Evolutionary conservation across 1,139 yeast genomes (phyloP), one percentile per base, ranked within the genome.

Genomic region (Sugiyamaella sp.): DNA sequence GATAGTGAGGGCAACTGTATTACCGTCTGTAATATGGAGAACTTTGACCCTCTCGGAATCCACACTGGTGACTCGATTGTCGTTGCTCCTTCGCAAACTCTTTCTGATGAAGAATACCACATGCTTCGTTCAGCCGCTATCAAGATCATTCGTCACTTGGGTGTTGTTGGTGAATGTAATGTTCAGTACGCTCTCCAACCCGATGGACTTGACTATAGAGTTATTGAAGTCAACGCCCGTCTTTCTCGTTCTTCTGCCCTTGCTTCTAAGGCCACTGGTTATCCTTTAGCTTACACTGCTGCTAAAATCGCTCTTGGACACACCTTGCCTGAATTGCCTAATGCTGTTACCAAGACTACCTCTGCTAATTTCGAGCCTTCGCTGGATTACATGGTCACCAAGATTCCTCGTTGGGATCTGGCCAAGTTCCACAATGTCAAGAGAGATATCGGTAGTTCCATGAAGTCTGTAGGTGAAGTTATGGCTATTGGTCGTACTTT

Each of bases 1-100:
- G 99, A 93, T 74, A 82, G 95, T 66, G 91, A 86, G 58, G 97
- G 86, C 63, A 93, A 93, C 80, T 93, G 99, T 81, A 93, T 93
- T 69, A 93, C 99, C 46, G 99, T 93, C 50, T 93, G 99, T 80
- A 93, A 93, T 75, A 93, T 93, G 99, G 99, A 93, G 76, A 93
- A 93, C 76, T 93, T 93, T 65, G 99, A 93, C 73, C 99, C 99
- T 45, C 81, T 93, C 66, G 99, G 99, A 65, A 86, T 95, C 65
- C 99, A 93, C 74, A 93, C 99, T 57, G 99, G 99, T 77, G 99
- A 93, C 73, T 93, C 99, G 45, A 93, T 93, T 68, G 99, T 93
- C 53, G 97, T 93, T 67, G 99, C 99, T 54, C 99, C 99, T 51
- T 90, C 98, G 41, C 99, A 93, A 75, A 93, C 99, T 44, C 78